Conservation (phyloP, 2,329 filamentous ascomycete genomes). For the Orbilia oligospora region DNA sequence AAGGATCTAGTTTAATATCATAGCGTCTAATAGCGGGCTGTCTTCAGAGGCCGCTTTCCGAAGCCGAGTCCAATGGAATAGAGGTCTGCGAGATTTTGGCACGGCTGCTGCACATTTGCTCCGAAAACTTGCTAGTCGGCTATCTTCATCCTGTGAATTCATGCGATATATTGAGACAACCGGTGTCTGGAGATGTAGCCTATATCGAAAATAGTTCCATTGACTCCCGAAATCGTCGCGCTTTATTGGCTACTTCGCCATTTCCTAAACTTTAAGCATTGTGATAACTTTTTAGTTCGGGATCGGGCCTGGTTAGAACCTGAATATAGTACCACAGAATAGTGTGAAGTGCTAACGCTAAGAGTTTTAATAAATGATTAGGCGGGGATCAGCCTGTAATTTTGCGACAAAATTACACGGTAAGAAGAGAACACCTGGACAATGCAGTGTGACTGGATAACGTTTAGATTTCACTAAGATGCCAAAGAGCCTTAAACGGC, state of each 20-base stretch:
- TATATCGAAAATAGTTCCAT: neutral
- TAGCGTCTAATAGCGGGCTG: neutral
- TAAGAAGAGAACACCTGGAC: neutral
- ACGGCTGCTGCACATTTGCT: neutral
- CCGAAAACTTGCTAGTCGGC: neutral
- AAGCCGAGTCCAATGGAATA: neutral
- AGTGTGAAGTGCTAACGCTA: neutral
- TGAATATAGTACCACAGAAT: neutral
- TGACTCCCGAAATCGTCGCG: neutral
- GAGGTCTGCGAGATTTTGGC: neutral
- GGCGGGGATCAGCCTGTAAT: neutral
- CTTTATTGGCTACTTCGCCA: neutral
- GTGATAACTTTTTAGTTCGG: neutral
- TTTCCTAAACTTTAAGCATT: constrained; percentile 9
- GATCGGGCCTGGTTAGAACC: neutral
- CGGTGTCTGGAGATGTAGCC: neutral
- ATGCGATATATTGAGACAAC: neutral
- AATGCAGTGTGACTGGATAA: constrained; percentile 24
- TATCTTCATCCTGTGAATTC: neutral
- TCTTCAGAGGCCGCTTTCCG: neutral
- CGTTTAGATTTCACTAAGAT: neutral
- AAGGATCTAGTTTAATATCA: neutral
- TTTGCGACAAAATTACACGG: constrained; percentile 3
- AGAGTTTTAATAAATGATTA: neutral
- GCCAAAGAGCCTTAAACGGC: constrained; percentile 4